Base-by-base conservation (phyloP, 208 protist genomes). In the Trichomonas gallinae region DNA sequence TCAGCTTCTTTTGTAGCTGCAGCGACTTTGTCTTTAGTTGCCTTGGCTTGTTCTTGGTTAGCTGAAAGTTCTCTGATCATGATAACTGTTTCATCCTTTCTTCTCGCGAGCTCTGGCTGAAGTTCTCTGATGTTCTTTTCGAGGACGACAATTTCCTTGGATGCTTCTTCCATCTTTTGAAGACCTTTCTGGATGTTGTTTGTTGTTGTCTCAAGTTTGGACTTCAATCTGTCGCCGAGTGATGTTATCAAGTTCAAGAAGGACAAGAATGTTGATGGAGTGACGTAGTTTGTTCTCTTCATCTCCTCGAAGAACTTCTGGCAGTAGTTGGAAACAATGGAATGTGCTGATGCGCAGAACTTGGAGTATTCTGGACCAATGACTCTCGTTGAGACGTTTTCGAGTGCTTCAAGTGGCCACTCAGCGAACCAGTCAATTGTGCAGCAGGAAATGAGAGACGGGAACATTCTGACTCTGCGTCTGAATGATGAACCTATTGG, bases 361-460 rank as follows among this genome's bases (percentile, higher is more conserved):
- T 98, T 87, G 81, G 98, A 97, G n/a, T 99, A 85, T 45, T 87
- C 97, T 15, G 17, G 23, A 1, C 83, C 63, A 38, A 97, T 89
- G 23, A 82, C 21, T 83, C 42, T 34, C 89, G 98, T 97, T n/a
- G 98, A 98, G 44, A 99, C 99, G 15, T 97, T 98, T 23, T 97
- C 48, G 15, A 99, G 98, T 15, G 99, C 99, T 88, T 99, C 98
- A 34, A 97, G 96, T 38, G 99, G 98, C 99, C 99, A 99, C 97
- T 98, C 98, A 96, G 98, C 98, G 96, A 99, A 99, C 99, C 99
- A 99, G 97, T 99, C 99, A 96, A 99, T 99, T 31, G 98, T 99
- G 97, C 98, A 99, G 97, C 99, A 99, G 97, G 99, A 99, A 93
- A 99, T 98, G 0, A 99, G 97, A 34, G 99, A 99, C 13, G 99